Percentiles rank a stretch among this genome's conserved stretches.
Evolutionary conservation across 1,284 basidiomycete species (phyloP).

Genomic region (Cryptococcus depauperatus): DNA sequence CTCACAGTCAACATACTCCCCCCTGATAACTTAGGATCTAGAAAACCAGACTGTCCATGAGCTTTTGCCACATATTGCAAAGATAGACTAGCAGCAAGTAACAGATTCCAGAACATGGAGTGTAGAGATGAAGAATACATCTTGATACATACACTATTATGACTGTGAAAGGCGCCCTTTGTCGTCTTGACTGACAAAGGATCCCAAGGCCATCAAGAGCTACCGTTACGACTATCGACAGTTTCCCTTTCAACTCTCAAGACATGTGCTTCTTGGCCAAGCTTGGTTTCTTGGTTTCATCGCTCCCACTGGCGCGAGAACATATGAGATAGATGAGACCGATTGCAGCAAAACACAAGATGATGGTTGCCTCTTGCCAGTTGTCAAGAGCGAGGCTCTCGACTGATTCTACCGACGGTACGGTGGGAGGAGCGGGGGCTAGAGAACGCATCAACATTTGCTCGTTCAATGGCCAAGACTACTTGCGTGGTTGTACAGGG

Average conservation of each 20-base stretch:
- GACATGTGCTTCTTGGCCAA: constrained; percentile 18
- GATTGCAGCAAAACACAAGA: constrained; percentile 30
- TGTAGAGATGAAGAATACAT: background rate
- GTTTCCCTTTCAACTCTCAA: too few species aligned
- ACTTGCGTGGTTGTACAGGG: too few species aligned
- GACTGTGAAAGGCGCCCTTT: background rate
- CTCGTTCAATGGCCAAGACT: background rate
- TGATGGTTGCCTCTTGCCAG: constrained; percentile 36
- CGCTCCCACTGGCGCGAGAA: constrained; percentile 12
- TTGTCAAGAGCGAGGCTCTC: constrained; percentile 21
- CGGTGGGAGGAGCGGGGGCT: background rate
- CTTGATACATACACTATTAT: background rate
- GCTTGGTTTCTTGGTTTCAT: constrained; percentile 14
- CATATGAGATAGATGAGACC: constrained; percentile 30
- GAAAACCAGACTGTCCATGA: too few species aligned
- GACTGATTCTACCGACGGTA: background rate
- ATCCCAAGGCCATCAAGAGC: too few species aligned
- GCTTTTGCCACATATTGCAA: too few species aligned
- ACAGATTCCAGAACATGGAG: too few species aligned
- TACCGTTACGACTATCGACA: too few species aligned
- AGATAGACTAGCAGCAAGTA: too few species aligned
- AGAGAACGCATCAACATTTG: background rate
- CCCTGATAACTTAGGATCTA: background rate
- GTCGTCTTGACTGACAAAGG: background rate
- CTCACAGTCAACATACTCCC: background rate